Conservation (phyloP, 768 basidiomycete genomes). For the Melanogaster broomeanus region DNA sequence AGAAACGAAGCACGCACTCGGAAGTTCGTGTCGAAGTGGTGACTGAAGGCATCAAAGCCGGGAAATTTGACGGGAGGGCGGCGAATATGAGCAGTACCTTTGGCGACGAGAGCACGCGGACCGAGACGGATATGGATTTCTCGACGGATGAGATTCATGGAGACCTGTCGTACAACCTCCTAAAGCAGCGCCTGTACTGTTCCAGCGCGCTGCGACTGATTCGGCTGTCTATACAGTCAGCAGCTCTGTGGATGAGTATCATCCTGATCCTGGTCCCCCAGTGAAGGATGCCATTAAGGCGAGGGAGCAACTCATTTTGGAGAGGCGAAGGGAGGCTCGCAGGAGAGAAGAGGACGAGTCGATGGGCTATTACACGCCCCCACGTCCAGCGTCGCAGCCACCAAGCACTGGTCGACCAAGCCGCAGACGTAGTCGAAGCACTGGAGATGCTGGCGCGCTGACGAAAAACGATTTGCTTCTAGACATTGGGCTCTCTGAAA, state of each 20-base stretch:
- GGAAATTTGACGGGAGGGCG: constrained; percentile 36
- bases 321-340: constrained; percentile 66
- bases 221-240: constrained; percentile 35
- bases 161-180: constrained; percentile 11
- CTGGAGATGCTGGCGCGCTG: constrained; percentile 64
- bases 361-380: constrained; percentile 36
- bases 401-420: constrained; percentile 48
- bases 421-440: constrained; percentile 74
- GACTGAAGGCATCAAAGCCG: constrained; percentile 34
- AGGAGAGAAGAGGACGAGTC: constrained; percentile 51
- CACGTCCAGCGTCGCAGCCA: constrained; percentile 25
- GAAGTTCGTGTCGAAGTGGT: constrained; percentile 29
- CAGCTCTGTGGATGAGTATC: constrained; percentile 33
- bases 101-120: constrained; percentile 30
- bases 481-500: constrained; percentile 40
- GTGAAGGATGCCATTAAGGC: constrained; percentile 67
- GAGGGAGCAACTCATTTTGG: constrained; percentile 69
- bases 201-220: constrained; percentile 57
- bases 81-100: constrained; percentile 36
- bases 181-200: constrained; percentile 24
- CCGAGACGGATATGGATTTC: constrained; percentile 34
- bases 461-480: constrained; percentile 35
- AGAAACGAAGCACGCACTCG: constrained; percentile 8
- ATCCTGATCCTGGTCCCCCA: constrained; percentile 44
- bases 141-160: constrained; percentile 27